Base-by-base conservation (phyloP, 768 basidiomycete genomes). In the Suillus variegatus region DNA sequence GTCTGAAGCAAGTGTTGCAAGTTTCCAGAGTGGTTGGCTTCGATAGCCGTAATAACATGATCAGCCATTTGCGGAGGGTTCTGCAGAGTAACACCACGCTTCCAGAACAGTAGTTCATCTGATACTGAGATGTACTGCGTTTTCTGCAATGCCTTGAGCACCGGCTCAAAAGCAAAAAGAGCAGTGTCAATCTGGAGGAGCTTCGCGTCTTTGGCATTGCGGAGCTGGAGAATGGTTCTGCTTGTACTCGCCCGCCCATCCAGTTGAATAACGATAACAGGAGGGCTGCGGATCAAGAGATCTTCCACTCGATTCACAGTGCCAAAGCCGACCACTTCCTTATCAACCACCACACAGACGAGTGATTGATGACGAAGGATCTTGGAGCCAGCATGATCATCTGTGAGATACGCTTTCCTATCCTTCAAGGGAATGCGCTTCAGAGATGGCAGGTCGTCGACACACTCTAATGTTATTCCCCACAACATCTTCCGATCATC, bases 111-210 rank as follows among this genome's bases (percentile, higher is more conserved):
- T 8, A 89, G 66, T 64, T 87, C 86, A 8, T 73, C 67, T 0
- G 80, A 70, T 3, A 88, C 75, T 0, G 86, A 82, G 14, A 88
- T 68, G 1, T 60, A 65, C 14, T 60, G 76, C 60, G 78, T 80
- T n/a, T 77, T 66, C 73, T 89, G 81, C 43, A 89, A 74, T 2
- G 81, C 82, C 46, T 76, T 80, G 9, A 89, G 77, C 43, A 88
- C 77, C 1, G 86, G 86, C 68, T 87, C 82, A 64, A 82, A 88
- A 0, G 88, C 77, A 68, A 89, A 89, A 4, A 88, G 70, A 0
- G 85, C 85, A 0, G 85, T 85, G 69, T 89, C 82, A 55, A 88
- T 83, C 62, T 84, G 84, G 25, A 88, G 70, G 36, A 88, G 77
- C 36, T 77, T 76, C 56, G 84, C 68, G 16, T 74, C 55, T 22